These are phyloP conservation scores for Centella asiatica DNA, from an alignment of 129 eudicot species.

Conservation along the genomic window DNA sequence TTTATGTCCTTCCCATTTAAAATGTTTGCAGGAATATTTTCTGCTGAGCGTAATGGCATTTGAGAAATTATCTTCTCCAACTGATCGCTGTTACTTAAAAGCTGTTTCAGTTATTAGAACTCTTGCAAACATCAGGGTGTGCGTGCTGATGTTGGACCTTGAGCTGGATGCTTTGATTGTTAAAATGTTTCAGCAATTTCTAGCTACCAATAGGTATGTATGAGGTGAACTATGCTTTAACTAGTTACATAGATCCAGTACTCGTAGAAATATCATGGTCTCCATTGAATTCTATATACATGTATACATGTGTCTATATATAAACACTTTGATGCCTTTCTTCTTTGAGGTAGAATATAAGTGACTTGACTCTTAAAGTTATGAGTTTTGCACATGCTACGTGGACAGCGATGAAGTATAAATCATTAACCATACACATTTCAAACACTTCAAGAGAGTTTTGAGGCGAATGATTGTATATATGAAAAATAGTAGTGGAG, in stretches of 20 bases:
- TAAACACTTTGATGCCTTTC: too few relatives aligned
- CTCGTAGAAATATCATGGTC: not conserved
- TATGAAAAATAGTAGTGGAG: too few relatives aligned
- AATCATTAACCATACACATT: too few relatives aligned
- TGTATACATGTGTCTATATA: too few relatives aligned
- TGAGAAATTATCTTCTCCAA: constrained; percentile 27
- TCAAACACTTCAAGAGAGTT: too few relatives aligned
- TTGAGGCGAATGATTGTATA: too few relatives aligned
- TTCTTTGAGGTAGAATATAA: too few relatives aligned
- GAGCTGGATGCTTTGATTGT: constrained; percentile 24
- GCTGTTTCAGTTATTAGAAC: constrained; percentile 22
- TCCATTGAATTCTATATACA: too few relatives aligned
- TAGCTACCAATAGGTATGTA: constrained; percentile 26
- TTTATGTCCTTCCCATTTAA: not conserved
- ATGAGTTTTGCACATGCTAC: too few relatives aligned
- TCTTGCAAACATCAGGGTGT: constrained; percentile 16
- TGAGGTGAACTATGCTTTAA: not conserved
- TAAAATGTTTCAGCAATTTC: constrained; percentile 31
- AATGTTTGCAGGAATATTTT: constrained; percentile 29
- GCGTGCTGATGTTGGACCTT: constrained; percentile 38
- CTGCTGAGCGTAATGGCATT: constrained; percentile 28
- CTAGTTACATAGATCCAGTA: not conserved
- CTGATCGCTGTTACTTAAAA: constrained; percentile 26
- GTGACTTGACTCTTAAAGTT: too few relatives aligned
- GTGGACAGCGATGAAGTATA: too few relatives aligned